phyloP scores from a whole-genome alignment of 371 early-diverging fungal species.

The Rhizopus stolonifer region DNA sequence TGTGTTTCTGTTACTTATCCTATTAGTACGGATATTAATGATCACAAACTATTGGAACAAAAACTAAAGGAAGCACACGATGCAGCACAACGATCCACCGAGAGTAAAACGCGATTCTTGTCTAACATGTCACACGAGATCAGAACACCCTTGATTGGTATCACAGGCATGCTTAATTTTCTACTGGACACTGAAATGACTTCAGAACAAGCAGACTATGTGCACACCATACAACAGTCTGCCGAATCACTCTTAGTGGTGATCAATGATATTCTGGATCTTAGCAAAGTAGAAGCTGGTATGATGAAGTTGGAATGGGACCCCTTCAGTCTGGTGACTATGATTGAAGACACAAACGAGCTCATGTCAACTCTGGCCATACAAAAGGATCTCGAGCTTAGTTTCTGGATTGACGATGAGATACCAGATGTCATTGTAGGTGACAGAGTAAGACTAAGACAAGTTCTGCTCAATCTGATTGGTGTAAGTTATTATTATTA shows the following conservation, averaged over 20 bases:
- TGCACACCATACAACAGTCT: constrained; percentile 64
- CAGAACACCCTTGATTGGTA: constrained; percentile 66
- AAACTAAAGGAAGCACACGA: constrained; percentile 69
- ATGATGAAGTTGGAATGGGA: constrained; percentile 71
- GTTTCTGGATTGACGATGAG: constrained; percentile 60
- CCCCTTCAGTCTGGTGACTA: constrained; percentile 57
- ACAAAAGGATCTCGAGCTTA: constrained; percentile 59
- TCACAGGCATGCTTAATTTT: constrained; percentile 68
- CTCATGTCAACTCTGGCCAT: constrained; percentile 60
- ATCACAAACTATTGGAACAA: constrained; percentile 62
- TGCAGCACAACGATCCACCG: constrained; percentile 67
- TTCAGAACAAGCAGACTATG: constrained; percentile 65
- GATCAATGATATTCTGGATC: constrained; percentile 72
- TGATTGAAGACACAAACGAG: constrained; percentile 67
- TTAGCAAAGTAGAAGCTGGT: constrained; percentile 71
- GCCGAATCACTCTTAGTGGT: constrained; percentile 63
- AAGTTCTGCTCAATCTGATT: constrained; percentile 57
- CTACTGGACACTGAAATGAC: constrained; percentile 63
- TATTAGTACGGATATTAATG: constrained; percentile 61
- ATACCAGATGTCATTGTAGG: constrained; percentile 61
- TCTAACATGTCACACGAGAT: constrained; percentile 74
- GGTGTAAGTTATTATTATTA: constrained; percentile 37
- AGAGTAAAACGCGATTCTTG: constrained; percentile 68
- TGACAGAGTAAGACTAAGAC: constrained; percentile 59
- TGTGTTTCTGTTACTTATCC: too few relatives aligned